Base-by-base conservation (phyloP, 176 grass and related monocot genomes). In the Bolboschoenus planiculmis region DNA sequence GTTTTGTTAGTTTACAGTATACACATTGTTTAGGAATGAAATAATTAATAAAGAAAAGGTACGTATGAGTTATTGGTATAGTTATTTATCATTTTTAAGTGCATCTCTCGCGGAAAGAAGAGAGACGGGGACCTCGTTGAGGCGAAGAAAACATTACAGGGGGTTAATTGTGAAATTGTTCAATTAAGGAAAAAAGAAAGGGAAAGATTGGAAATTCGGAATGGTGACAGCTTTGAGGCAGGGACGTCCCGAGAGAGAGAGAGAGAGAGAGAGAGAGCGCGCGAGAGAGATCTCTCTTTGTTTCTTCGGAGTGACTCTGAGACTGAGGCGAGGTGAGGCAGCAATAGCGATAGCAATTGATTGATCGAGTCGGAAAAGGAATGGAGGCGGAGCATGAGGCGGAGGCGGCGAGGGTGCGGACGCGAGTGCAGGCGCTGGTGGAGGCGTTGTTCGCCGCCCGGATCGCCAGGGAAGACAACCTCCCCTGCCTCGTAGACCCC, bases 381-480 rank as follows among this genome's bases (percentile, higher is more conserved):
- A 74, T 47, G 40, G 21, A 74, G 24, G 15, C 3, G 30, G 61
- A 36, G 33, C 10, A 48, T 13, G 34, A 8, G 15, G 7, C 15
- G 10, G 37, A 37, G 2, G 78, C 53, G 34, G 55, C 42, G 18
- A 20, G 31, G 16, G 44, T 60, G 24, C 29, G 87, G 63, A 79
- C 23, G 35, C 40, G 78, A 50, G 79, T 82, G 5, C 47, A 74
- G 7, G 43, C 68, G 0, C 75, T 71, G 15, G 15, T 89, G 30
- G 78, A 86, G 83, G 87, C 87, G 24, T 43, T 83, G 34, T 79
- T 29, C 14, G 68, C 87, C 0, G 57, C 68, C 11, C 85, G 79
- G 55, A 78, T 83, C 10, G 44, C 66, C n/a, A 89, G 76, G 34
- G 87, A 89, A 23, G 87, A 89, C 43, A 86, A 89, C 27, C 26